phyloP scores from a whole-genome alignment of 1,284 basidiomycete species.

The Agaricales sp. region DNA sequence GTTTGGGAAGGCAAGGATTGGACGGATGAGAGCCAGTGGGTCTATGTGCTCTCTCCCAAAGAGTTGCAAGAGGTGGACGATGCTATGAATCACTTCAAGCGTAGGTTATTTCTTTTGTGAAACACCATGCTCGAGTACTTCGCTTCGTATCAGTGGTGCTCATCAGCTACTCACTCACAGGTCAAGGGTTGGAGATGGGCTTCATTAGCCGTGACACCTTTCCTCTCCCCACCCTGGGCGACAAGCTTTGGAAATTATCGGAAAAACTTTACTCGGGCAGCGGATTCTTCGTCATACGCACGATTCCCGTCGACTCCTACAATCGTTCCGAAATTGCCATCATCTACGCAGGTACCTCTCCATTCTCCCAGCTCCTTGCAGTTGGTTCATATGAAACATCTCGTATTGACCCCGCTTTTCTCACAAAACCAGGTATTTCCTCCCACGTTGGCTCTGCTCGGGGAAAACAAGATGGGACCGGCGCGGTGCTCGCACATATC shows the following conservation, averaged over 20 bases:
- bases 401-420: conserved; percentile 7
- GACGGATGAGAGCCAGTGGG: conserved; percentile 23
- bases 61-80: conserved; percentile 21
- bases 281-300: conserved; percentile 29
- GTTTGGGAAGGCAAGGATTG: conserved; percentile 29
- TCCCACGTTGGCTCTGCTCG: conserved; percentile 30
- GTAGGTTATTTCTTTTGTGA: conserved; percentile 10
- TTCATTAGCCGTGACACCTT: conserved; percentile 22
- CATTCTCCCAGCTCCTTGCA: not conserved
- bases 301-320: conserved; percentile 26
- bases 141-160: not conserved
- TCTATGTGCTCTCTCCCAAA: conserved; percentile 15
- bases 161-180: not conserved
- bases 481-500: conserved; percentile 33
- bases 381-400: conserved; percentile 8
- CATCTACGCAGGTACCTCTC: conserved; percentile 21
- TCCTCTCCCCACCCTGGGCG: conserved; percentile 23
- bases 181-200: conserved; percentile 9
- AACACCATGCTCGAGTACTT: not conserved
- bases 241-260: conserved; percentile 18
- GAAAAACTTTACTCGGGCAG: conserved; percentile 26
- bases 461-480: conserved; percentile 29
- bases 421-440: conserved; percentile 23
- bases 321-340: conserved; percentile 22
- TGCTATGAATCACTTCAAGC: conserved; percentile 20